Conservation (phyloP, 495 filamentous ascomycete species). For the Emericellopsis terricola region DNA sequence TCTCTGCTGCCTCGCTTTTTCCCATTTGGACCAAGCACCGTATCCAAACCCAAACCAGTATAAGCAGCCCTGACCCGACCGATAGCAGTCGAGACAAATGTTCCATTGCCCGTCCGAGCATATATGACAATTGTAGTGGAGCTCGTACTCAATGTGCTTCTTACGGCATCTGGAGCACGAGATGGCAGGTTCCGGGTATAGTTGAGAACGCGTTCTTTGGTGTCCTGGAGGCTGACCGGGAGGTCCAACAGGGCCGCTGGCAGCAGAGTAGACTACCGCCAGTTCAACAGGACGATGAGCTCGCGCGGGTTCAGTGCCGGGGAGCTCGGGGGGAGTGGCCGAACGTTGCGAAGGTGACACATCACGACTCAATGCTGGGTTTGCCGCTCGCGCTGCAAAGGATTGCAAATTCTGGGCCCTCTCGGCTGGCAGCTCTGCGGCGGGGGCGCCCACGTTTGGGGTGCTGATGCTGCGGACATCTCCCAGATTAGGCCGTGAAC, state of each 20-base stretch:
- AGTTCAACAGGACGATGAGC: constrained; percentile 4
- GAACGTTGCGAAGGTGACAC: neutral
- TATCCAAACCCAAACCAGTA: constrained; percentile 64
- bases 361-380: neutral
- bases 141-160: constrained; percentile 53
- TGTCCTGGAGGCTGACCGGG: constrained; percentile 6
- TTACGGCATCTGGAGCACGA: constrained; percentile 50
- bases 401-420: neutral
- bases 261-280: constrained; percentile 1
- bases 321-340: neutral
- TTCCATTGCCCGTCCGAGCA: constrained; percentile 57
- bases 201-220: constrained; percentile 17
- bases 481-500: constrained; percentile 13
- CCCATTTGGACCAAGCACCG: constrained; percentile 41
- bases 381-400: neutral
- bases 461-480: constrained; percentile 23
- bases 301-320: neutral
- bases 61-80: constrained; percentile 50
- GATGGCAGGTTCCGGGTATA: constrained; percentile 52
- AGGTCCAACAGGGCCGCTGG: neutral
- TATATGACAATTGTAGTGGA: constrained; percentile 58
- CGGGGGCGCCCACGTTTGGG: no score
- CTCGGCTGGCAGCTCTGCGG: neutral
- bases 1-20: constrained; percentile 10
- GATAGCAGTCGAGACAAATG: constrained; percentile 65